Evolutionary conservation across 257 asterid species (phyloP), one percentile per base, ranked within the genome.

Genomic region (Solanum lignicaule): DNA sequence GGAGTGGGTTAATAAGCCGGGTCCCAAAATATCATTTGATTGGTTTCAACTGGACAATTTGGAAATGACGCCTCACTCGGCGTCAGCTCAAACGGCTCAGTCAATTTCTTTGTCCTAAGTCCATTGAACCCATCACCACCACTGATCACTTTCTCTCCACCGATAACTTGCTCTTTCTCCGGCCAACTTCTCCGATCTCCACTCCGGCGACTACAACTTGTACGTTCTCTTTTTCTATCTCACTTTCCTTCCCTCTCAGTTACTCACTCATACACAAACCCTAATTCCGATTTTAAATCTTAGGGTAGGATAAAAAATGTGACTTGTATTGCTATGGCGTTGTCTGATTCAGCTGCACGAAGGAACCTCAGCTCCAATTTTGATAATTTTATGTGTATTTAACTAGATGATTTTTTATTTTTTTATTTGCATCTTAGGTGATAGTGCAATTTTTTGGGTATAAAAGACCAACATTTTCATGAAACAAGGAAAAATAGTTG

Each of bases 51-150:
- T 46, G 86, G 86, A 31, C 86, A 31, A 46, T 52, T 82, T 4
- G 6, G 2, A 1, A 82, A 82, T 82, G 84, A 39, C 84, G 83
- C 83, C 83, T 8, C 20, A 3, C 9, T 35, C 41, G 84, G 60
- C 84, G 86, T 82, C 86, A 82, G 43, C 86, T 82, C 20, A 82
- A 82, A 31, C 86, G 86, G 86, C 27, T 82, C 86, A 52, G 69
- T 82, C 29, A 25, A 81, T 46, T 81, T 81, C 35, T 14, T 2
- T 78, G 35, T 27, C 35, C 36, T 0, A 16, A 43, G 66, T 81
- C 85, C 66, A 27, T 81, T 81, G 85, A 81, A 81, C 18, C 27
- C 36, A 79, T 38, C 85, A 46, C 43, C 65, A 79, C 84, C n/a
- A 15, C 84, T 25, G 38, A 43, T 33, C 68, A 29, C 11, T 82